Conservation (phyloP, 1,284 basidiomycete species). For the Lentinula novae-zelandiae region DNA sequence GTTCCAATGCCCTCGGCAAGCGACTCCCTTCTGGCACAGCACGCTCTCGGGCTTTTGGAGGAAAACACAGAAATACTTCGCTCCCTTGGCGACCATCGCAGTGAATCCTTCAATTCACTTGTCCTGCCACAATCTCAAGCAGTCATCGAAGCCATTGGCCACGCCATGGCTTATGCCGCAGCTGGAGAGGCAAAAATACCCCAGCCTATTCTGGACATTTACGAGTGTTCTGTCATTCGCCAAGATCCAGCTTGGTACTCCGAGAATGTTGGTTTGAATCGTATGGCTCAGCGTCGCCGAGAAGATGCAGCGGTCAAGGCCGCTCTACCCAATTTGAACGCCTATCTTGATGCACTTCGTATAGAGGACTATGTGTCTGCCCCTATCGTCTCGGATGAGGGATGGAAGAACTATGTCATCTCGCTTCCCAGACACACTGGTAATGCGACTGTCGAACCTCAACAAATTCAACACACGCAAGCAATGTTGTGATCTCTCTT, state of each 20-base stretch:
- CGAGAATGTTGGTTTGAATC: slow-evolving; percentile 39
- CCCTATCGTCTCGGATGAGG: slow-evolving; percentile 45
- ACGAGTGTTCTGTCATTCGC: slow-evolving; percentile 44
- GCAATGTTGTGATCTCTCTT: slow-evolving; percentile 17
- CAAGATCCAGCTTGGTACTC: slow-evolving; percentile 52
- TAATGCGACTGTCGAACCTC: slow-evolving; percentile 27
- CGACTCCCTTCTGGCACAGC: slow-evolving; percentile 42
- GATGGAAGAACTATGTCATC: slow-evolving; percentile 44
- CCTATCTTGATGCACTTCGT: slow-evolving; percentile 37
- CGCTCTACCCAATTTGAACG: slow-evolving; percentile 37
- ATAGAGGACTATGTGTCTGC: slow-evolving; percentile 45
- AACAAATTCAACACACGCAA: slow-evolving; percentile 15
- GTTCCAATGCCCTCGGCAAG: slow-evolving; percentile 36
- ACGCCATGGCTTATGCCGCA: slow-evolving; percentile 48
- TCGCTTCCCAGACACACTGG: slow-evolving; percentile 38
- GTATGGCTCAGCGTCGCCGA: slow-evolving; percentile 37
- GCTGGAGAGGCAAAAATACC: slow-evolving; percentile 39
- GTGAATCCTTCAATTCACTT: slow-evolving; percentile 41
- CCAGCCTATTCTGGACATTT: slow-evolving; percentile 46
- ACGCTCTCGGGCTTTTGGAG: slow-evolving; percentile 38
- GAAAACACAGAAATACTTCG: slow-evolving; percentile 37
- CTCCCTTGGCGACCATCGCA: slow-evolving; percentile 39
- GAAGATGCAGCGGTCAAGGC: slow-evolving; percentile 41
- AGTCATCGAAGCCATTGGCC: slow-evolving; percentile 47
- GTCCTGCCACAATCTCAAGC: slow-evolving; percentile 45